Evolutionary conservation across 306 rosid genomes (phyloP).

Genomic region (Hippophae gyantsensis): DNA sequence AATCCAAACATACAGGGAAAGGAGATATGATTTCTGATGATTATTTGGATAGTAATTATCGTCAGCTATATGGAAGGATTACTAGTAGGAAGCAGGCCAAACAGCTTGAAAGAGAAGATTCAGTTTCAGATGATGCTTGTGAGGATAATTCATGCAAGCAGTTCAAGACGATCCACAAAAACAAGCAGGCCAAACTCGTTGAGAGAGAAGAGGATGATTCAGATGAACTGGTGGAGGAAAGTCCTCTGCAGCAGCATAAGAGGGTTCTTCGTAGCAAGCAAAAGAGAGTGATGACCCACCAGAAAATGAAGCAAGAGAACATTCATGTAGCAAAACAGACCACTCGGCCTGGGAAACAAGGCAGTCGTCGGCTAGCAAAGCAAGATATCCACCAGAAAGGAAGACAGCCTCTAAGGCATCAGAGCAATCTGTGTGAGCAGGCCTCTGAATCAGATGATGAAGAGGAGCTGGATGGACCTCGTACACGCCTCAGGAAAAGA

Average conservation of each 20-base stretch:
- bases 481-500: slow-evolving; percentile 86
- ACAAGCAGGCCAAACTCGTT: slow-evolving; percentile 40
- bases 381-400: slow-evolving; percentile 4
- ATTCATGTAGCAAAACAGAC: slow-evolving; percentile 30
- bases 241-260: slow-evolving; percentile 31
- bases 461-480: slow-evolving; percentile 68
- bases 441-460: slow-evolving; percentile 18
- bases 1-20: slow-evolving; percentile 18
- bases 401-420: slow-evolving; percentile 30
- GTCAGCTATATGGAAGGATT: slow-evolving; percentile 17
- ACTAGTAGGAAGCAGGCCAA: slow-evolving; percentile 21
- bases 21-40: slow-evolving; percentile 31
- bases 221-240: slow-evolving; percentile 31
- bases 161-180: slow-evolving; percentile 36
- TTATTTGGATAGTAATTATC: slow-evolving; percentile 24
- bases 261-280: slow-evolving; percentile 55
- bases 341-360: slow-evolving; percentile 37
- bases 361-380: slow-evolving; percentile 26
- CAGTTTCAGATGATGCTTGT: slow-evolving; percentile 27
- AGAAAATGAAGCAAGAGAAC: slow-evolving; percentile 39
- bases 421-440: slow-evolving; percentile 29
- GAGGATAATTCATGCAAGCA: slow-evolving; percentile 27
- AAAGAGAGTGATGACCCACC: slow-evolving; percentile 33
- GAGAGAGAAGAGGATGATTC: slow-evolving; percentile 39
- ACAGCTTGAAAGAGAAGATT: slow-evolving; percentile 32